A percentile compares a stretch with the other conserved stretches of the same genome.
Conservation (phyloP, 2,329 filamentous ascomycete genomes). For the Colletotrichum spinosum region DNA sequence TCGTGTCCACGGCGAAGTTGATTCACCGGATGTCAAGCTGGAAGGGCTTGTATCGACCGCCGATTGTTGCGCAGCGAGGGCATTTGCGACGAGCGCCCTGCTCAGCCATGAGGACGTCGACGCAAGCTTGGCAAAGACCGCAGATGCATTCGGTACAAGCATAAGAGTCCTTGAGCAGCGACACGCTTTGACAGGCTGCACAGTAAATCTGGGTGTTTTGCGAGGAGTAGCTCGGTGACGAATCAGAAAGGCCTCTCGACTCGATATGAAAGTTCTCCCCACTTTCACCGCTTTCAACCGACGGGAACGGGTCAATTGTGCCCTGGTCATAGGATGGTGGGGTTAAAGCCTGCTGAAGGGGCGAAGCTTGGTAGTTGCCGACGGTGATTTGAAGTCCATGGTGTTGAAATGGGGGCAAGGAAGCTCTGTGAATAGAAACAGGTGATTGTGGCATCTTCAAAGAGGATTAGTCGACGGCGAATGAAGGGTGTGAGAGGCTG, state of each 20-base stretch:
- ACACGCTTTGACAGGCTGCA: slow-evolving; percentile 84
- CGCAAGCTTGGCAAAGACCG: slow-evolving; percentile 89
- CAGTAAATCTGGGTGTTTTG: slow-evolving; percentile 92
- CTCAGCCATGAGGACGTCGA: slow-evolving; percentile 82
- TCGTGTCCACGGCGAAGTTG: slow-evolving; percentile 4
- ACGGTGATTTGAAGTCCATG: slow-evolving; percentile 65
- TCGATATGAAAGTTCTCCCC: slow-evolving; percentile 80
- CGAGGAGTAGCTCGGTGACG: slow-evolving; percentile 79
- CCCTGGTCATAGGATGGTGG: slow-evolving; percentile 79
- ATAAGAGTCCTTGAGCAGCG: slow-evolving; percentile 83
- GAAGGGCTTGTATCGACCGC: slow-evolving; percentile 85
- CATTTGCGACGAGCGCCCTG: slow-evolving; percentile 82
- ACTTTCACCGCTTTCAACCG: slow-evolving; percentile 83
- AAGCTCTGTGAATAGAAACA: slow-evolving; percentile 71
- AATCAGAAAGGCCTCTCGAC: slow-evolving; percentile 71
- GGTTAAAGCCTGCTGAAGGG: slow-evolving; percentile 89
- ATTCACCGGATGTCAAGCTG: slow-evolving; percentile 80
- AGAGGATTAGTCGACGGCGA: slow-evolving; percentile 14
- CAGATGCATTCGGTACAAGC: slow-evolving; percentile 98
- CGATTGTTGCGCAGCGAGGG: slow-evolving; percentile 82
- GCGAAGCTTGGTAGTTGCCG: slow-evolving; percentile 85
- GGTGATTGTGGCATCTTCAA: slow-evolving; percentile 72
- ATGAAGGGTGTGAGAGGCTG: slow-evolving; percentile 4
- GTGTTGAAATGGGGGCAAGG: slow-evolving; percentile 70
- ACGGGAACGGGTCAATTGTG: slow-evolving; percentile 84